A percentile compares a stretch with the other conserved stretches of the same genome.
phyloP scores from a whole-genome alignment of 2,329 filamentous ascomycete genomes.

The Arthroderma uncinatum region DNA sequence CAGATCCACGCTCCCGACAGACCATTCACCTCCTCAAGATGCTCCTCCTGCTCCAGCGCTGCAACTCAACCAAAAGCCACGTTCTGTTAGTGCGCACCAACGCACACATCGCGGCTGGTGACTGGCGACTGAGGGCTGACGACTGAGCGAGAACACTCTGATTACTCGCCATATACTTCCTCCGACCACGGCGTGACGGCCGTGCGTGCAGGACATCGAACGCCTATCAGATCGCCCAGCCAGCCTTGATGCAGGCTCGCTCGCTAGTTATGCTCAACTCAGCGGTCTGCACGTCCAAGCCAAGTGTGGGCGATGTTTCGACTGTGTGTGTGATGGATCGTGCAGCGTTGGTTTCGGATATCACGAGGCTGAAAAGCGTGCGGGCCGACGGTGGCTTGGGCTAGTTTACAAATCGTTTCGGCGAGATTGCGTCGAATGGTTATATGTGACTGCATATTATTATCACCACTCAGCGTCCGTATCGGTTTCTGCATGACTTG shows the following conservation, averaged over 20 bases:
- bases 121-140: too few relatives aligned
- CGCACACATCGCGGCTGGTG: neutral
- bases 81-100: neutral
- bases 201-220: neutral
- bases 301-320: neutral
- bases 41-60: neutral
- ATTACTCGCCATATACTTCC: neutral
- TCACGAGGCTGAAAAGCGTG: neutral
- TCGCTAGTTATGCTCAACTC: neutral
- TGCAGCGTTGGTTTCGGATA: constrained; percentile 1
- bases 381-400: neutral
- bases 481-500: too few relatives aligned
- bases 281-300: neutral
- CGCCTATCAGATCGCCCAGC: neutral
- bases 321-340: neutral
- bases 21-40: neutral
- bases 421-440: neutral
- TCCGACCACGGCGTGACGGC: too few relatives aligned
- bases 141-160: too few relatives aligned
- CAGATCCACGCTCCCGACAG: neutral
- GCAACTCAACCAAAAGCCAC: neutral
- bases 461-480: too few relatives aligned
- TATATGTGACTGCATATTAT: too few relatives aligned
- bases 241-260: neutral
- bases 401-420: neutral